Evolutionary conservation across 2,329 filamentous ascomycete species (phyloP), one percentile per base, ranked within the genome.

Genomic region (Tolypocladium inflatum): DNA sequence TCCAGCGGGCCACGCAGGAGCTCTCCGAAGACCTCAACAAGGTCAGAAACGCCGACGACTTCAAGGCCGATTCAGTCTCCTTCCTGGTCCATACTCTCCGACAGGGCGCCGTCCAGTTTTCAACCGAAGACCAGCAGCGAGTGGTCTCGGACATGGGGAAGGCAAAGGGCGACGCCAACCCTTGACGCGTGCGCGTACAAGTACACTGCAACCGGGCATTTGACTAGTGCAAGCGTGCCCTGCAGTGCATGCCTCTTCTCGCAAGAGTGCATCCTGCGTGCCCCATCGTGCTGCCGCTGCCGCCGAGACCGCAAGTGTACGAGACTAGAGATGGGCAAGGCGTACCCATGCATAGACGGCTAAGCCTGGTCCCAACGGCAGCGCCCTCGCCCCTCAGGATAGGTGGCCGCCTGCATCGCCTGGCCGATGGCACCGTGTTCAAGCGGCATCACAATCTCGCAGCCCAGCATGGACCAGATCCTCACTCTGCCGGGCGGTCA

Each of bases 11-110:
- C 7, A 89, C 88, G 0, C 76, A 78, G 55, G 88, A 91, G 68
- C 84, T 92, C 58, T 83, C 85, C 15, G 86, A 90, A 63, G 89
- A 91, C 68, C 78, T 92, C 42, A 85, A 90, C 73, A 84, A 84
- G 70, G 77, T 91, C 61, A 83, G 88, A 62, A 71, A 66, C 9
- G 86, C 88, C 11, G 82, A 84, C 64, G 89, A 91, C 71, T 92
- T 91, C 73, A 85, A 83, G 67, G 76, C 76, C 59, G 83, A 84
- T 55, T 81, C 82, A 4, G 78, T 90, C 37, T 77, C 79, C 6
- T 80, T 90, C 67, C 78, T 91, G 48, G 79, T 91, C 39, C 77
- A 82, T 65, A 86, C 87, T 4, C 70, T 91, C 63, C 82, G 83
- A 73, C 87, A 91, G 66, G 88, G 88, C 0, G 80, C 81, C 4